Percentiles rank a stretch among this genome's conserved stretches.
phyloP scores from a whole-genome alignment of 2,329 filamentous ascomycete species.

The Gnomoniopsis smithogilvyi region DNA sequence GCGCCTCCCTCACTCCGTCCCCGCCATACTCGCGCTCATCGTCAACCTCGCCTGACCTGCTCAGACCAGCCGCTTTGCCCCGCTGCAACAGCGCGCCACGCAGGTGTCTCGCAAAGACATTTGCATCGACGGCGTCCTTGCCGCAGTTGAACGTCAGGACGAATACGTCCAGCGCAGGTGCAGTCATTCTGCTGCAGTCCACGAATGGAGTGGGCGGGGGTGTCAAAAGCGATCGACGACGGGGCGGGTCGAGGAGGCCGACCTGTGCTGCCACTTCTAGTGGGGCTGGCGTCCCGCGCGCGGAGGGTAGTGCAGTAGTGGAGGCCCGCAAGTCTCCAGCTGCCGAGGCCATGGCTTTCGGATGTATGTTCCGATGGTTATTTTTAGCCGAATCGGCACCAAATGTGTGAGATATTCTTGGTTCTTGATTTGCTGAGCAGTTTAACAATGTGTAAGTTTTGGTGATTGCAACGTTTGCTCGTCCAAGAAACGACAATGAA shows the following conservation, averaged over 20 bases:
- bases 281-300: neutral
- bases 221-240: neutral
- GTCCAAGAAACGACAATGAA: neutral
- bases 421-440: neutral
- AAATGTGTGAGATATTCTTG: neutral
- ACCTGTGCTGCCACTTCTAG: neutral
- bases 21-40: neutral
- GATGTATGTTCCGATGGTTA: too few species aligned
- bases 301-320: neutral
- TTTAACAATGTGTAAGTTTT: neutral
- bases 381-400: neutral
- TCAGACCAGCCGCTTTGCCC: constrained; percentile 8
- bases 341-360: too few species aligned
- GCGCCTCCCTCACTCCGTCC: neutral
- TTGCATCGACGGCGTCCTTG: constrained; percentile 64
- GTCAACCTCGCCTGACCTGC: neutral
- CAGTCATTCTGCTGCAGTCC: neutral
- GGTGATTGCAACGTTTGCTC: neutral
- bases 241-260: neutral
- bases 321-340: too few species aligned
- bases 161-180: constrained; percentile 60
- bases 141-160: constrained; percentile 90
- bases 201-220: neutral
- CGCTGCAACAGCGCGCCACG: constrained; percentile 52
- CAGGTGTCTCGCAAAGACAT: constrained; percentile 69